Base-by-base conservation (phyloP, 1,139 yeast species). In the Hansenula lynferdii region DNA sequence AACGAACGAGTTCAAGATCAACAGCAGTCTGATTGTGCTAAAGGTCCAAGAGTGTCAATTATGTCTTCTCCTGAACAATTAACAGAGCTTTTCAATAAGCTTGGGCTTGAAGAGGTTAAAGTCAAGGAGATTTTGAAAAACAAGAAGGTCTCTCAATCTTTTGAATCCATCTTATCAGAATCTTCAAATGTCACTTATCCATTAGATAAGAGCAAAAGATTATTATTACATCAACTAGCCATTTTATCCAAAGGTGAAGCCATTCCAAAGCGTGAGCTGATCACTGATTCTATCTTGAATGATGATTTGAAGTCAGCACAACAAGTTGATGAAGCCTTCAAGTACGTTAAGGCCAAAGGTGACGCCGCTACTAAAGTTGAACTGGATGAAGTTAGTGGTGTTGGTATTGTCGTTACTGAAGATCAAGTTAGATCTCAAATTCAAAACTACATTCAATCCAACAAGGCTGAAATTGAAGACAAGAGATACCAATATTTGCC, bases 401-500 rank as follows among this genome's bases (percentile, higher is more conserved):
- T 90, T 15, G 97, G 97, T 33, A 65, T 84, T 35, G 81, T 71
- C 31, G 70, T 90, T 33, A 71, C 82, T 14, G 79, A 73, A 28
- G 85, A 73, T 4, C 79, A 86, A 42, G 85, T 85, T 38, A 72
- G 70, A 44, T 56, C 51, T 1, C 75, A 70, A 32, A 85, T 90
- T 35, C 61, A 66, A 31, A 66, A 70, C 31, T 89, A 80, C 57
- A 72, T 92, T 36, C 71, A 68, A 17, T 67, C 63, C 5, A 72
- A 84, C 59, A 73, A 73, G 53, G 71, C 65, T 1, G 81, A 73
- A 22, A 77, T 92, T 45, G 69, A 67, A 45, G 64, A 70, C n/a
- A 77, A 83, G 59, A 75, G 98, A 58, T 92, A 92, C 63, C 75
- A 82, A 50, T 62, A 75, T 32, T 81, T 89, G 38, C 92, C 97